These are phyloP conservation scores for Holtermannia corniformis DNA, from an alignment of 768 basidiomycete genomes.

Conservation along the genomic window DNA sequence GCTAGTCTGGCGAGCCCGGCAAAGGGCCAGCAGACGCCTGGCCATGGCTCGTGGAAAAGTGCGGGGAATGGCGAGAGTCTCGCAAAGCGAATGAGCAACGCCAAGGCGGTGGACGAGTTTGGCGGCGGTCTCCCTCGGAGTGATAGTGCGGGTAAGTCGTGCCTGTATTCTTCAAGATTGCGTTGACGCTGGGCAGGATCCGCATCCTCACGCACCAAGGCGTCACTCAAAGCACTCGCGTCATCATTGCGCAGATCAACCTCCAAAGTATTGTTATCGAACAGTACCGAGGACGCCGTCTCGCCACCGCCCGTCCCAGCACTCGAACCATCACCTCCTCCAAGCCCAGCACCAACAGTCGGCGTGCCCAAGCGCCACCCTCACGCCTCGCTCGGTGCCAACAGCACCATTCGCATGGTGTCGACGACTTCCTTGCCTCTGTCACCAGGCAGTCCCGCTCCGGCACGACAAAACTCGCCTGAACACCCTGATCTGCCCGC, in stretches of 20 bases:
- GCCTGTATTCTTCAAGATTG: background rate
- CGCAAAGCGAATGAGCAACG: constrained; percentile 6
- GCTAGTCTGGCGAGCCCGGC: constrained; percentile 27
- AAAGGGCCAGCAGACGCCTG: constrained; percentile 6
- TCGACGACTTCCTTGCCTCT: constrained; percentile 16
- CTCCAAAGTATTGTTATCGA: constrained; percentile 12
- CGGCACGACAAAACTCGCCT: background rate
- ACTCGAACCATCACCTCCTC: background rate
- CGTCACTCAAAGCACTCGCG: constrained; percentile 15
- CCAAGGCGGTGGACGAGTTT: constrained; percentile 6
- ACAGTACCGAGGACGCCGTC: constrained; percentile 11
- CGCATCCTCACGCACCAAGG: constrained; percentile 1
- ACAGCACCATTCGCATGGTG: constrained; percentile 27
- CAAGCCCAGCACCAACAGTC: constrained; percentile 27
- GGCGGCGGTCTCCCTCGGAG: background rate
- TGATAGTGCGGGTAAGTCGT: constrained; percentile 23
- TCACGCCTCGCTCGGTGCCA: constrained; percentile 16
- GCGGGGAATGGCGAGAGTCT: constrained; percentile 32
- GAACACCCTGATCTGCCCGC: background rate
- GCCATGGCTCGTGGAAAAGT: constrained; percentile 29
- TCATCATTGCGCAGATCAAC: constrained; percentile 12
- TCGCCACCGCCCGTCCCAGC: constrained; percentile 4
- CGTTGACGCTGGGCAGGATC: background rate
- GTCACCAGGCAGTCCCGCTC: background rate
- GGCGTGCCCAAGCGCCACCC: constrained; percentile 31